Evolutionary conservation across 2,329 filamentous ascomycete species (phyloP).

Genomic region (Pseudocercospora cruenta): DNA sequence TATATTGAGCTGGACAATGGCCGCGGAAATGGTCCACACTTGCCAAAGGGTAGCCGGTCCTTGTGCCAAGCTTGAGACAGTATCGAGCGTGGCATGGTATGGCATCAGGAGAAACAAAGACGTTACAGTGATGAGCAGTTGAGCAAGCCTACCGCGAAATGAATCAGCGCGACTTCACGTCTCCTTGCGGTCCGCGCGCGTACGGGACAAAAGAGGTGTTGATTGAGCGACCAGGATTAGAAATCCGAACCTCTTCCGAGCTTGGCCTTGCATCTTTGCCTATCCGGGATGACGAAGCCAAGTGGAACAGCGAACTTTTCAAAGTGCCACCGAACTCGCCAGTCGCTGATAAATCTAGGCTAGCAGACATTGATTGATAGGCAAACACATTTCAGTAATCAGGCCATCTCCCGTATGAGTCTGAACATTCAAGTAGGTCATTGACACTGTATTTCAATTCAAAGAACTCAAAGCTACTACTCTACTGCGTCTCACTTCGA

Average conservation of each 20-base stretch:
- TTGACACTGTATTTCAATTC: neutral
- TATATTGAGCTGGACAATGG: neutral
- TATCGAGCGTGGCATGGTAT: neutral
- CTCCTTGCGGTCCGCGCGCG: neutral
- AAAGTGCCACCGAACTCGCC: neutral
- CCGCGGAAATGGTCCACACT: neutral
- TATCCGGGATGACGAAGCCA: constrained; percentile 1
- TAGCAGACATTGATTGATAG: neutral
- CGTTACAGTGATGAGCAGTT: too few relatives aligned
- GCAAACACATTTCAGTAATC: neutral
- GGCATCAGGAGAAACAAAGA: too few relatives aligned
- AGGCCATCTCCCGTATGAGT: neutral
- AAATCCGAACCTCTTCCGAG: neutral
- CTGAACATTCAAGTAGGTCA: neutral
- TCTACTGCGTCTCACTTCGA: neutral
- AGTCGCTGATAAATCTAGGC: constrained; percentile 17
- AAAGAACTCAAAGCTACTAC: neutral
- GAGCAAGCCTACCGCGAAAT: too few relatives aligned
- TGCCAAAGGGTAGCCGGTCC: neutral
- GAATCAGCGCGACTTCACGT: neutral
- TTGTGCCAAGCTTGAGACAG: neutral
- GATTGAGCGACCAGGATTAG: neutral
- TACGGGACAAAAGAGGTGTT: neutral
- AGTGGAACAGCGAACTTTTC: constrained; percentile 9
- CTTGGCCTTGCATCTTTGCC: neutral